Conservation (phyloP, 2,329 filamentous ascomycete species). For the Penicillium sp. region DNA sequence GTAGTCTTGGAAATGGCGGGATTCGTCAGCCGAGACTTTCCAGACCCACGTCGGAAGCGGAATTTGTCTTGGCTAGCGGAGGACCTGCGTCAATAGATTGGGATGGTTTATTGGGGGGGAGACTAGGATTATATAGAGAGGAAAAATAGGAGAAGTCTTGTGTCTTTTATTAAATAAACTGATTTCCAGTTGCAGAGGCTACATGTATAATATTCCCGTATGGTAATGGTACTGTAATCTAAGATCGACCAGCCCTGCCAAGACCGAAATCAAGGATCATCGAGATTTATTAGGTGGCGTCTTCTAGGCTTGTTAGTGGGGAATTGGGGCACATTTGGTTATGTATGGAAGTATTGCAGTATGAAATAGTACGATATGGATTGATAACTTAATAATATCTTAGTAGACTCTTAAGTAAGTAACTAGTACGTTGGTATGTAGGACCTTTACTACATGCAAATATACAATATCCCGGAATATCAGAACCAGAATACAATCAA, state of each 20-base stretch:
- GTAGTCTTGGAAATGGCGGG: conserved; percentile 19
- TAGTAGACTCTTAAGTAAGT: no score
- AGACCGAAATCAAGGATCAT: conserved; percentile 2
- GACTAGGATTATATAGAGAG: neutral
- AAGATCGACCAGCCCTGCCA: conserved; percentile 18
- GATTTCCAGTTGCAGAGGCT: no score
- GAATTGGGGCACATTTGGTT: neutral
- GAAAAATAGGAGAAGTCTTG: neutral
- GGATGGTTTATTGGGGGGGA: neutral
- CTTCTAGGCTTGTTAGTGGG: neutral
- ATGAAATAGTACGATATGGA: no score
- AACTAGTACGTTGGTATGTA: neutral
- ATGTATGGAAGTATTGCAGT: no score
- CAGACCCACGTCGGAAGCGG: conserved; percentile 23
- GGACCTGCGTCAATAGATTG: neutral
- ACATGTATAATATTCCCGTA: conserved; percentile 7
- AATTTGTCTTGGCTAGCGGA: conserved; percentile 24
- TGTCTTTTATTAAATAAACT: no score
- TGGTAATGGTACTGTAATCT: neutral
- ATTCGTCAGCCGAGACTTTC: conserved; percentile 27
- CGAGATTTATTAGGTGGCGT: conserved; percentile 3
- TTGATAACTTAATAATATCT: no score
- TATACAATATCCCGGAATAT: neutral
- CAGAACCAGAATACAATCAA: neutral
- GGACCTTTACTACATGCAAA: neutral